Evolutionary conservation across 2,329 filamentous ascomycete species (phyloP).

Genomic region (Claviceps humidiphila): DNA sequence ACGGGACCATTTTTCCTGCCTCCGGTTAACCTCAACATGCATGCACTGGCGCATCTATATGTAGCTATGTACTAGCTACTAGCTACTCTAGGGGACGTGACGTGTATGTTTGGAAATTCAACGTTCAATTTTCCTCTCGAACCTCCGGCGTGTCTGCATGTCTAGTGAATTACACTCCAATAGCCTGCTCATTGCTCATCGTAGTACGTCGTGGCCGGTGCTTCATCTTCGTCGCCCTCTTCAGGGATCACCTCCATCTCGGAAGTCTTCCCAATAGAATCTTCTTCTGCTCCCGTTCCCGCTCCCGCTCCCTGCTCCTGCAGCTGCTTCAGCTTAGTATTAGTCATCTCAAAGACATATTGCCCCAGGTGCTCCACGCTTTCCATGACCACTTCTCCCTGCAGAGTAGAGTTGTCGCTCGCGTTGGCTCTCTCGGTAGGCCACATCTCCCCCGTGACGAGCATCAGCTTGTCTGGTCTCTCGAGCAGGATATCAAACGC

Average conservation of each 20-base stretch:
- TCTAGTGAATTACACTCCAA: slow-evolving; percentile 9
- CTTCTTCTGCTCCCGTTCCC: slow-evolving; percentile 6
- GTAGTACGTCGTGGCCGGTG: slow-evolving; percentile 16
- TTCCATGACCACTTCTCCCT: slow-evolving; percentile 62
- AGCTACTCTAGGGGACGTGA: too few species aligned
- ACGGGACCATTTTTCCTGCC: too few species aligned
- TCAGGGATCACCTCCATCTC: slow-evolving; percentile 13
- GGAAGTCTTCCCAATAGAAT: slow-evolving; percentile 8
- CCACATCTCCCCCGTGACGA: slow-evolving; percentile 80
- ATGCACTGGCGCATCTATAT: too few species aligned
- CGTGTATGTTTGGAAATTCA: too few species aligned
- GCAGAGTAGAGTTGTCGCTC: slow-evolving; percentile 28
- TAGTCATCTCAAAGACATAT: slow-evolving; percentile 94
- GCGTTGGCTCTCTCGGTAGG: slow-evolving; percentile 45
- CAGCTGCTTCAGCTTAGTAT: slow-evolving; percentile 40
- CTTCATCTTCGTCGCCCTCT: slow-evolving; percentile 15
- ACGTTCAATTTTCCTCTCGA: slow-evolving; percentile 12
- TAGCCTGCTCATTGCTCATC: slow-evolving; percentile 17
- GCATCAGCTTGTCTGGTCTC: slow-evolving; percentile 66
- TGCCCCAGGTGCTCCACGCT: slow-evolving; percentile 87
- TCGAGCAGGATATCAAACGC: slow-evolving; percentile 70
- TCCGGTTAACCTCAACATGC: too few species aligned
- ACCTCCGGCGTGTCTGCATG: slow-evolving; percentile 22
- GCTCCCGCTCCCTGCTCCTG: slow-evolving; percentile 3
- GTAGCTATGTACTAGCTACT: too few species aligned